Conservation (phyloP, 192 early-diverging fungal genomes). For the Allomyces macrogynus region DNA sequence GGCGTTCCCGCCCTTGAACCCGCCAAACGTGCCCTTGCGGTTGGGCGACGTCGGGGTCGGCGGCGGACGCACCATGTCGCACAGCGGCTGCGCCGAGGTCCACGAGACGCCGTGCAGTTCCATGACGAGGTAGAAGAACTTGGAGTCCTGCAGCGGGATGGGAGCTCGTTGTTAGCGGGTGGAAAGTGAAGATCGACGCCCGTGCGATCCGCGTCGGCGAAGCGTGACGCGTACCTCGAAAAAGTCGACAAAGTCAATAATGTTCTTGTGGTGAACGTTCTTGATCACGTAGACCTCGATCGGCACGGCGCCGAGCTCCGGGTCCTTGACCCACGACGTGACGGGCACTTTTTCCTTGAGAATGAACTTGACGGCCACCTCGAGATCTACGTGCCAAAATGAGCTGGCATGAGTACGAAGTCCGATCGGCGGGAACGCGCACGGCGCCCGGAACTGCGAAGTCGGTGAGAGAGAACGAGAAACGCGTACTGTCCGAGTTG, state of each 20-base stretch:
- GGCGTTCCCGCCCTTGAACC: neutral
- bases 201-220: too few species aligned
- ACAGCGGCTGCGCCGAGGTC: constrained; percentile 12
- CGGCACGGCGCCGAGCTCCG: constrained; percentile 21
- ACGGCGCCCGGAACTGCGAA: too few species aligned
- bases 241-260: constrained; percentile 34
- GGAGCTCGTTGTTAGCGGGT: too few species aligned
- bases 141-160: constrained; percentile 13
- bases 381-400: constrained; percentile 4
- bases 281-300: constrained; percentile 31
- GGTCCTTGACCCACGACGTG: constrained; percentile 23
- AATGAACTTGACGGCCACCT: constrained; percentile 61
- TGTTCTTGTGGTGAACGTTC: constrained; percentile 33
- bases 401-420: too few species aligned
- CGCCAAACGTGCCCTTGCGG: constrained; percentile 10
- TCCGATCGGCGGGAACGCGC: too few species aligned
- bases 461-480: too few species aligned
- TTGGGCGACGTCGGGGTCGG: constrained; percentile 11
- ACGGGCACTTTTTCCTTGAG: constrained; percentile 27
- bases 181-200: too few species aligned
- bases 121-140: constrained; percentile 33
- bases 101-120: constrained; percentile 35
- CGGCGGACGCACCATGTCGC: constrained; percentile 6
- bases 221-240: constrained; percentile 3
- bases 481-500: too few species aligned